Conservation (phyloP, 306 rosid species). For the Gastrolobium villosum region DNA sequence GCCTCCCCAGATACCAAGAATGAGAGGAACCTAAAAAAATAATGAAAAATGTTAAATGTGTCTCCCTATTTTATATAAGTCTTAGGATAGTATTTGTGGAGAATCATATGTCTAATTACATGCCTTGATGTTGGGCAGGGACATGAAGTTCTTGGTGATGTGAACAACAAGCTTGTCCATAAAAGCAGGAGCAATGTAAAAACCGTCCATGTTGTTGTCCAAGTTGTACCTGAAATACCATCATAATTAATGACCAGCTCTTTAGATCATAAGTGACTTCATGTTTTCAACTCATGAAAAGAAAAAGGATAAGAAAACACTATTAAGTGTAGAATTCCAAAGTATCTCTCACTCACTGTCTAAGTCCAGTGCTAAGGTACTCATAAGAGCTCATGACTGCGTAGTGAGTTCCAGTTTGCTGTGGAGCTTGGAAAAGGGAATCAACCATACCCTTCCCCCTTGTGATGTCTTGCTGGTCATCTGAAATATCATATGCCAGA, state of each 20-base stretch:
- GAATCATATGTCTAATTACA: not conserved
- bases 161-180: constrained; percentile 99
- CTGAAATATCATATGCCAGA: constrained; percentile 72
- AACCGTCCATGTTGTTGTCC: constrained; percentile 81
- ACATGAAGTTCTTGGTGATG: constrained; percentile 93
- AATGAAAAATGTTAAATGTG: constrained; percentile 9
- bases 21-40: constrained; percentile 78
- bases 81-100: not conserved
- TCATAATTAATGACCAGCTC: not conserved
- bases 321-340: not conserved
- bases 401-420: constrained; percentile 66
- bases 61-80: not conserved
- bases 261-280: constrained; percentile 22
- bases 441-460: constrained; percentile 95
- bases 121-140: constrained; percentile 93
- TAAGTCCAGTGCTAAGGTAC: constrained; percentile 79
- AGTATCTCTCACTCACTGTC: constrained; percentile 58
- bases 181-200: constrained; percentile 95
- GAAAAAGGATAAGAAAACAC: constrained; percentile 23
- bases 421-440: constrained; percentile 84
- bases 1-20: constrained; percentile 99
- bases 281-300: not conserved
- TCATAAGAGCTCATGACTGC: constrained; percentile 89
- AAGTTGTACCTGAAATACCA: constrained; percentile 65
- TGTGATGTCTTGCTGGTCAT: constrained; percentile 94